Evolutionary conservation across 2,329 filamentous ascomycete genomes (phyloP), one percentile per base, ranked within the genome.

Genomic region (Albifimbria verrucaria): DNA sequence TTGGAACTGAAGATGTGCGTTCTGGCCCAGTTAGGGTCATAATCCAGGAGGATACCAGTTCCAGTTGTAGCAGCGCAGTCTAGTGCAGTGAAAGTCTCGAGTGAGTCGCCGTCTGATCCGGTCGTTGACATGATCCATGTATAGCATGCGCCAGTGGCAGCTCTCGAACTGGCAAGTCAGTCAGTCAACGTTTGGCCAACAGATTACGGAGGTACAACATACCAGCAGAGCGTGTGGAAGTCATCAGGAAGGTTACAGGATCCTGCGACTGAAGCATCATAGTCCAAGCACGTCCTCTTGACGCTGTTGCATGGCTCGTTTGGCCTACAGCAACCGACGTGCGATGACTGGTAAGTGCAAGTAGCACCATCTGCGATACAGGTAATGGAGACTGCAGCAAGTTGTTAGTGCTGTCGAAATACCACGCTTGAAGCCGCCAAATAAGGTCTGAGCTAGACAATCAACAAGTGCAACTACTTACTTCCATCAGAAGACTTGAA

Each of bases 161-260:
- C 39, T 2, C 49, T 32, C 15, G 51, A 58, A 51, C 62, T 66
- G 21, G n/a, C n/a, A 18, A n/a, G 11, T 3, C 21, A 23, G 50
- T 62, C 46, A 61, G 46, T 20, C 12, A 12, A 25, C 20, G 15
- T 17, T 18, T 36, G 4, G 15, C 25, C 18, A 2, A 48, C 17
- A 11, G 46, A 21, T n/a, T 6, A 15, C 42, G 7, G 5, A 21
- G 5, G 50, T 26, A 41, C 52, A 42, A 46, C 62, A 47, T 59
- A 71, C 69, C 69, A 72, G 62, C 69, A 72, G 17, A 71, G 55
- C 3, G 68, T 72, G 47, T 70, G 67, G 25, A 59, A 67, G 47
- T 70, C 65, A 4, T 57, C 53, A 4, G 62, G 56, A 9, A 64
- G 55, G 22, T 62, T 52, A 48, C 68, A 71, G 7, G 52, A 49